A percentile compares a stretch with the other conserved stretches of the same genome.
Evolutionary conservation across 2,329 filamentous ascomycete genomes (phyloP).

Genomic region (Hypoxylon sp.): DNA sequence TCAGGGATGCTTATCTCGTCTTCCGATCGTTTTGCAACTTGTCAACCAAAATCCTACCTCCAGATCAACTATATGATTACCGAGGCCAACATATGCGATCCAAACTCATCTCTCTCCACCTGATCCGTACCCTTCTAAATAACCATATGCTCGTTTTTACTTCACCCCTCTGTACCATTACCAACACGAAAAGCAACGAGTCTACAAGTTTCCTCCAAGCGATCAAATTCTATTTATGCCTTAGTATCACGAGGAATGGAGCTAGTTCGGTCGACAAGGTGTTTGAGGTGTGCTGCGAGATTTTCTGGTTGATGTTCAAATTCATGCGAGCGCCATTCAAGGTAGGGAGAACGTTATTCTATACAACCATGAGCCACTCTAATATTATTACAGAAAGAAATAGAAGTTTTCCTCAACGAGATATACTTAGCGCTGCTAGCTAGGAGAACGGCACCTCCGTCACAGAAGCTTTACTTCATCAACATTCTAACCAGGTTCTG

Average conservation of each 20-base stretch:
- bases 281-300: slow-evolving; percentile 96
- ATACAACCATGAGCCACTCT: slow-evolving; percentile 28
- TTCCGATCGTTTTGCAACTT: slow-evolving; percentile 98
- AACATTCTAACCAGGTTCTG: slow-evolving; percentile 87
- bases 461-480: slow-evolving; percentile 94
- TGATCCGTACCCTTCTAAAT: slow-evolving; percentile 95
- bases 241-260: slow-evolving; percentile 94
- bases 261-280: slow-evolving; percentile 92
- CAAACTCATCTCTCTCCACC: slow-evolving; percentile 93
- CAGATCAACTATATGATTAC: slow-evolving; percentile 92
- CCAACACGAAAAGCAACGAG: slow-evolving; percentile 89
- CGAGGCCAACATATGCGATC: slow-evolving; percentile 97
- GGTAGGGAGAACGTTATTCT: slow-evolving; percentile 63
- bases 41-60: slow-evolving; percentile 89
- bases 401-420: slow-evolving; percentile 97
- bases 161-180: slow-evolving; percentile 92
- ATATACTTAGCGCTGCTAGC: slow-evolving; percentile 95
- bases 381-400: slow-evolving; percentile 79
- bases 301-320: slow-evolving; percentile 98
- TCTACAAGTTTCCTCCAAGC: slow-evolving; percentile 93
- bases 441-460: slow-evolving; percentile 85
- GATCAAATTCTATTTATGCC: slow-evolving; percentile 95
- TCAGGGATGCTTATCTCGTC: slow-evolving; percentile 96
- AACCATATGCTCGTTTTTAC: slow-evolving; percentile 94
- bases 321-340: slow-evolving; percentile 95